Base-by-base conservation (phyloP, 1,139 yeast species). In the Hemisphaericaspora xylofermentans region DNA sequence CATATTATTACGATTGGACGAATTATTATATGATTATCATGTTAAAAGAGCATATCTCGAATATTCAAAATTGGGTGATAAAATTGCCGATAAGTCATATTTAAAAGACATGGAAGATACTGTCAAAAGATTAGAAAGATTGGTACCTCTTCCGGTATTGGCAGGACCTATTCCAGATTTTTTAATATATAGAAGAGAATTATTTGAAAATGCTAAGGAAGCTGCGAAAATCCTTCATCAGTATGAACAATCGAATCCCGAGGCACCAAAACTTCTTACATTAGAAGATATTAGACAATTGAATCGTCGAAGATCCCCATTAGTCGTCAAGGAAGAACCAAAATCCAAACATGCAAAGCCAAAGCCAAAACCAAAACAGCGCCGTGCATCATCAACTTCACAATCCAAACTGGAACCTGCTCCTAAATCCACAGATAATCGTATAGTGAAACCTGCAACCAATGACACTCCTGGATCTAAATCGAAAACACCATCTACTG, bases 191-290 rank as follows among this genome's bases (percentile, higher is more conserved):
- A 53, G 71, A 38, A 53, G 68, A 14, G 60, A 61, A 34, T 49
- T 61, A 21, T 49, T 46, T 33, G 68, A 64, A 35, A 65, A 58
- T 45, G 68, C 70, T 6, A 45, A 48, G 17, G 68, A 63, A 43
- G 70, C 64, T 1, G 68, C 66, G 2, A 57, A 54, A 39, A 46
- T 66, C 7, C 49, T 58, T 3, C 19, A 35, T 16, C 31, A 26
- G 16, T 31, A 30, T 16, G 43, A 34, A n/a, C 17, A 25, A 13
- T n/a, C 30, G 10, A 36, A 26, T 10, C 42, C 43, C 1, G 32
- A 19, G 6, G 28, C 16, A 6, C 25, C 25, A 4, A 39, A 36
- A 21, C 39, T 35, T 25, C 15, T 42, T 5, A 26, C 33, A 15
- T 16, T 19, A 4, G 25, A 21, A 13, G 34, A 39, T 12, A 13